A percentile compares a stretch with the other conserved stretches of the same genome.
phyloP scores from a whole-genome alignment of 495 filamentous ascomycete genomes.

The Hypoxylon intermedium region DNA sequence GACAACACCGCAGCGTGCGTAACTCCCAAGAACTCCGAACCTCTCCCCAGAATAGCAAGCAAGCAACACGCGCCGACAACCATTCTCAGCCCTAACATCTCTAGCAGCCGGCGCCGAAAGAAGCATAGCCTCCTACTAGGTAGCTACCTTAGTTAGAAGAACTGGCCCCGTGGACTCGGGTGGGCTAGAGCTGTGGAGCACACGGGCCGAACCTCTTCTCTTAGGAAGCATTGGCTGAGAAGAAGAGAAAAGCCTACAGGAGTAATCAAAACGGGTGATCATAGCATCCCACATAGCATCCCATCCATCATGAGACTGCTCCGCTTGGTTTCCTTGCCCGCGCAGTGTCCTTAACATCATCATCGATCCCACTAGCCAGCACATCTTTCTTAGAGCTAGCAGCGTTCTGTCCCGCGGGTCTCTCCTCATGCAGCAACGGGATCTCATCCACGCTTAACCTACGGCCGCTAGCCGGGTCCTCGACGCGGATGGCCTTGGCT shows the following conservation, averaged over 20 bases:
- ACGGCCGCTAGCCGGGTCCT: slow-evolving; percentile 35
- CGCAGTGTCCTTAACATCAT: slow-evolving; percentile 47
- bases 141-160: no score
- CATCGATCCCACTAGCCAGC: slow-evolving; percentile 51
- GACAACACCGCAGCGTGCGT: background rate
- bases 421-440: slow-evolving; percentile 60
- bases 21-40: slow-evolving; percentile 10
- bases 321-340: slow-evolving; percentile 49
- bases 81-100: background rate
- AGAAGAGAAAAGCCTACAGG: background rate
- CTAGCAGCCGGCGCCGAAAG: background rate
- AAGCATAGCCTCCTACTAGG: background rate
- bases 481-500: slow-evolving; percentile 30
- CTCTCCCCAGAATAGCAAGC: slow-evolving; percentile 5
- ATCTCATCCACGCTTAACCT: slow-evolving; percentile 60
- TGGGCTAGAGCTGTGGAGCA: background rate
- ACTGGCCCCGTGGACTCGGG: no score
- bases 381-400: slow-evolving; percentile 3
- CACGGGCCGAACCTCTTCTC: background rate
- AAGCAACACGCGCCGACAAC: slow-evolving; percentile 3
- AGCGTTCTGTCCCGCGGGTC: slow-evolving; percentile 27
- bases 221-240: background rate
- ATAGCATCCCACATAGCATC: no score
- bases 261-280: background rate
- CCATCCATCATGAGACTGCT: slow-evolving; percentile 10